Conservation (phyloP, 768 basidiomycete genomes). For the Leccinellum albellum region DNA sequence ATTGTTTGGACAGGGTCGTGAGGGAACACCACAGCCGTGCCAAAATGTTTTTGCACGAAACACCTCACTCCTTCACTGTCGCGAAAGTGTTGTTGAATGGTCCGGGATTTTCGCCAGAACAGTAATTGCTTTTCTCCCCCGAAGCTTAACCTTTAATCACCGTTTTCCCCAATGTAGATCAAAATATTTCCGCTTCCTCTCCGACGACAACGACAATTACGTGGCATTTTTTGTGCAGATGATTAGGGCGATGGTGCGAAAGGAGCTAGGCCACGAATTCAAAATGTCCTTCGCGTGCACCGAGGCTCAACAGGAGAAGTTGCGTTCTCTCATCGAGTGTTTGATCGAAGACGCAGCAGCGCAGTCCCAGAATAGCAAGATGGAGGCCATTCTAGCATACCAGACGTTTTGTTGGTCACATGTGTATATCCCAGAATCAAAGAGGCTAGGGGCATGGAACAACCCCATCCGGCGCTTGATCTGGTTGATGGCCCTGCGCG, state of each 20-base stretch:
- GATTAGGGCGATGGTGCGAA: neutral
- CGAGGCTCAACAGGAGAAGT: neutral
- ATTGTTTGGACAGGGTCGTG: neutral
- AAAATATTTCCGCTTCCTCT: neutral
- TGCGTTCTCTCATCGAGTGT: neutral
- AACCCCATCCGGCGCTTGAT: neutral
- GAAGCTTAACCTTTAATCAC: too few relatives aligned
- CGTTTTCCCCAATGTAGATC: neutral
- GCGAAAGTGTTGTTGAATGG: neutral
- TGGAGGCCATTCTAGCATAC: neutral
- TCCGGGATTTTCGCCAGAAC: neutral
- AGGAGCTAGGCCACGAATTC: neutral
- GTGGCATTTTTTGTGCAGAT: neutral
- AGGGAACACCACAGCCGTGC: neutral
- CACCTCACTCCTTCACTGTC: neutral
- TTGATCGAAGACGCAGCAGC: neutral
- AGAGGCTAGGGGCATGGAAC: neutral
- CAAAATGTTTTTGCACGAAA: neutral
- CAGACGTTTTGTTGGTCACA: conserved; percentile 1
- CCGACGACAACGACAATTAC: neutral
- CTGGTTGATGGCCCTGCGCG: neutral
- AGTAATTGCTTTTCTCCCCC: neutral
- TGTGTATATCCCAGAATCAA: neutral
- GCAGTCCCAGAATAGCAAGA: neutral
- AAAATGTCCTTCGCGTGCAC: neutral